These are phyloP conservation scores for Perkinsus marinus DNA, from an alignment of 169 alveolate genomes.

Conservation along the genomic window DNA sequence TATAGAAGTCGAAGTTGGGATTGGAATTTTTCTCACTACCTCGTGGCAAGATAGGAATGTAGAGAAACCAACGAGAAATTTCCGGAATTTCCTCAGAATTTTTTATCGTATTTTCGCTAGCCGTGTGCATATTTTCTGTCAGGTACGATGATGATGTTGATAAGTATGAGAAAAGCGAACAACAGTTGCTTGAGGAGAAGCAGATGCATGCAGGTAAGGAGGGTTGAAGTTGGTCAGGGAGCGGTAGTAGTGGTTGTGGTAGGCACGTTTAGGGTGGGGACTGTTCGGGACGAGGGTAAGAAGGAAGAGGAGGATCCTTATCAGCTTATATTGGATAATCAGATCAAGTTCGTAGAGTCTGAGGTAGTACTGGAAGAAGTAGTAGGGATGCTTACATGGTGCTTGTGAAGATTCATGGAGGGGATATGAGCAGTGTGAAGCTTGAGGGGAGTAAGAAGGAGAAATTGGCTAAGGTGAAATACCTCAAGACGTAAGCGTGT, in stretches of 20 bases:
- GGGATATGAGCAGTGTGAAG: not conserved
- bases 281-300: slow-evolving; percentile 15
- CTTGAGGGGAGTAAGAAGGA: not conserved
- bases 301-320: slow-evolving; percentile 41
- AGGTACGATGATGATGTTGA: slow-evolving; percentile 28
- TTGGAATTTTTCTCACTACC: no score
- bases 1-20: no score
- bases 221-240: slow-evolving; percentile 24
- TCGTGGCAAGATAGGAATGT: no score
- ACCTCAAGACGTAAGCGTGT: not conserved
- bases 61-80: no score
- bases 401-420: not conserved
- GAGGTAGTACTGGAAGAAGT: slow-evolving; percentile 15
- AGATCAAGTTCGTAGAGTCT: slow-evolving; percentile 40
- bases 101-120: no score
- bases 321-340: slow-evolving; percentile 47
- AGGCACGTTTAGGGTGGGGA: slow-evolving; percentile 7
- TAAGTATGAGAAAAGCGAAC: slow-evolving; percentile 43
- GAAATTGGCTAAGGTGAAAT: not conserved
- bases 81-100: no score
- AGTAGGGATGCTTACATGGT: not conserved
- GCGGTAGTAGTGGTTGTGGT: no score
- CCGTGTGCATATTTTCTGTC: no score
- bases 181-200: slow-evolving; percentile 38
- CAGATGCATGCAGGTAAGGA: slow-evolving; percentile 46